These are phyloP conservation scores for Megacollybia marginata DNA, from an alignment of 768 basidiomycete species.

Conservation along the genomic window DNA sequence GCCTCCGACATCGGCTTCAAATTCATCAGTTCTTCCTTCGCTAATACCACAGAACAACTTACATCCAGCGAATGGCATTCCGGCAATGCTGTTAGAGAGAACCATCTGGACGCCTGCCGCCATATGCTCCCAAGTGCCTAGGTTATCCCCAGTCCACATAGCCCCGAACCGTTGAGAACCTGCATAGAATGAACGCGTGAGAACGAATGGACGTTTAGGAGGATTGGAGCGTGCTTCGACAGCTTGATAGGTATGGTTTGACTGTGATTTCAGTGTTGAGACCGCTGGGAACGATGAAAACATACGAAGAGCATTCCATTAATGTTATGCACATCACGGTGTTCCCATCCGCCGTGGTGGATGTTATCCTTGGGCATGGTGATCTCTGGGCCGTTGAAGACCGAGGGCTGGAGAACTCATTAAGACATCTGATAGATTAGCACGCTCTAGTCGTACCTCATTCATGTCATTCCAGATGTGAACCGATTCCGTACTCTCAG, in stretches of 20 bases:
- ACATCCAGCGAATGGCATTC: conserved; percentile 91
- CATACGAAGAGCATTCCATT: conserved; percentile 90
- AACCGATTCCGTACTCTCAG: conserved; percentile 71
- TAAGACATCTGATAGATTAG: no score
- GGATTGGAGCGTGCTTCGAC: conserved; percentile 67
- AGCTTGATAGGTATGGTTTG: conserved; percentile 78
- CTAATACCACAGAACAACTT: conserved; percentile 21
- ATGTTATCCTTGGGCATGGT: conserved; percentile 58
- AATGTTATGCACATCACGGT: conserved; percentile 95
- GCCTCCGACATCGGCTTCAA: conserved; percentile 90
- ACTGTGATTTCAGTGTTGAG: conserved; percentile 33
- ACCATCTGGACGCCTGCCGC: conserved; percentile 91
- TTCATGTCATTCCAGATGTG: conserved; percentile 99
- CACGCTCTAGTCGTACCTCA: conserved; percentile 48
- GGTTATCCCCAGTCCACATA: conserved; percentile 98
- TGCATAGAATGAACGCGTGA: conserved; percentile 91
- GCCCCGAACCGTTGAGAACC: conserved; percentile 95
- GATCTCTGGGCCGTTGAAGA: conserved; percentile 99
- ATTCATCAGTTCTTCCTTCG: not conserved
- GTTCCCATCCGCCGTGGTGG: conserved; percentile 95
- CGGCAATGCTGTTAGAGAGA: conserved; percentile 78
- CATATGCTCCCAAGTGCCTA: conserved; percentile 98
- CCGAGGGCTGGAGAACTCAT: conserved; percentile 58
- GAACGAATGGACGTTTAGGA: conserved; percentile 85
- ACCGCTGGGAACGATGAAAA: conserved; percentile 1